Base-by-base conservation (phyloP, 2,329 filamentous ascomycete genomes). In the Berkeleyomyces basicola region DNA sequence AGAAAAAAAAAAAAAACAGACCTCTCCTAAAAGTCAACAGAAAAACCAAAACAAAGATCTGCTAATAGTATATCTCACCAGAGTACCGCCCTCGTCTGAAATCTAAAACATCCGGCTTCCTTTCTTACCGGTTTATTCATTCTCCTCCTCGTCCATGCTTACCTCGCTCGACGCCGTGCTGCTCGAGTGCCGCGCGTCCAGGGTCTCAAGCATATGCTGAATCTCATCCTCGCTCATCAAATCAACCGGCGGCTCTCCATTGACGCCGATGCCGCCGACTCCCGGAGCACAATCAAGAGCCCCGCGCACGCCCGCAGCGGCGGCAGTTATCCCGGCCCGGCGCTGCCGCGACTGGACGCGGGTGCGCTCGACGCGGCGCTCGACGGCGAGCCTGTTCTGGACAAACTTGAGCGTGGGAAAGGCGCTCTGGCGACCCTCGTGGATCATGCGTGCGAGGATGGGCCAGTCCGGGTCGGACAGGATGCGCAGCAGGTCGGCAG, bases 391-490 rank as follows among this genome's bases (percentile, higher is more conserved):
- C 59, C 93, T 77, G 71, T 99, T 99, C 33, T 81, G 82, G 64
- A 97, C 83, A 70, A 97, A 99, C 70, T 93, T 88, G 59, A 99
- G 78, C 71, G 93, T 95, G 0, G 93, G 89, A 70, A 95, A 99
- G 0, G 87, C 83, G 66, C 87, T 90, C 72, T 93, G 88, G 72
- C 95, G 87, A 23, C 93, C 93, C 64, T 89, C 87, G 66, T 90
- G 87, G 11, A 99, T 82, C 92, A 97, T 96, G 44, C 87, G 81
- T 5, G 87, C 89, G 9, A 99, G 75, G 3, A 90, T 80, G 58
- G 84, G 77, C 2, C 85, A 77, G 49, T 83, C 85, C 0, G 93
- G 93, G 70, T 99, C 93, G 0, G 85, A 84, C 1, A 99, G 79
- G 65, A 99, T 95, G 68, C 88, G 82, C 71, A 80, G 84, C 71